Conservation (phyloP, 73 alveolate genomes). For the Durusdinium trenchii region DNA sequence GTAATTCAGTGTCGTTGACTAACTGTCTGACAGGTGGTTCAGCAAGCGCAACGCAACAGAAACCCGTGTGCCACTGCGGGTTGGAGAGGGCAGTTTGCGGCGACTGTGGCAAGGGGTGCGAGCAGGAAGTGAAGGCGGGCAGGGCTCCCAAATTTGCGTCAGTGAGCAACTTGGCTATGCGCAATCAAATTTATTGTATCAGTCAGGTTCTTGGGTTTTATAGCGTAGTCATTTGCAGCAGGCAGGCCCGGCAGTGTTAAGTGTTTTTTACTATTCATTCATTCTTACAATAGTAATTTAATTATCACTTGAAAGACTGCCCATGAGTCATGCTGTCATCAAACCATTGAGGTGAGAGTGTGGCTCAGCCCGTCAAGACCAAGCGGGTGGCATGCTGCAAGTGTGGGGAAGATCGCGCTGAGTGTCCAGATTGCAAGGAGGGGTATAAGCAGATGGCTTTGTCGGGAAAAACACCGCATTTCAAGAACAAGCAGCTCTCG, state of each 20-base stretch:
- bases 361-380: background rate
- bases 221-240: background rate
- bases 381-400: background rate
- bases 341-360: background rate
- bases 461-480: background rate
- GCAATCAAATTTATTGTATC: background rate
- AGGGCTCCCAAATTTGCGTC: background rate
- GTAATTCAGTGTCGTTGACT: too few relatives aligned
- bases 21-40: background rate
- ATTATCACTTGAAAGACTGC: background rate
- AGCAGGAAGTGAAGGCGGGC: background rate
- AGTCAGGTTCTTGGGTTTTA: background rate
- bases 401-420: background rate
- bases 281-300: background rate
- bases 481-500: background rate
- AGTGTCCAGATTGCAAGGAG: background rate
- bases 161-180: background rate
- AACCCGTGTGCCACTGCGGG: constrained; percentile 38
- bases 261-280: background rate
- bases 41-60: background rate
- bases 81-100: background rate
- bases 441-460: background rate
- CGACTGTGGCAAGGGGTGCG: background rate
- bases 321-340: background rate
- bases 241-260: background rate